phyloP scores from a whole-genome alignment of 2,329 filamentous ascomycete species.

The Elsinoe perseae region DNA sequence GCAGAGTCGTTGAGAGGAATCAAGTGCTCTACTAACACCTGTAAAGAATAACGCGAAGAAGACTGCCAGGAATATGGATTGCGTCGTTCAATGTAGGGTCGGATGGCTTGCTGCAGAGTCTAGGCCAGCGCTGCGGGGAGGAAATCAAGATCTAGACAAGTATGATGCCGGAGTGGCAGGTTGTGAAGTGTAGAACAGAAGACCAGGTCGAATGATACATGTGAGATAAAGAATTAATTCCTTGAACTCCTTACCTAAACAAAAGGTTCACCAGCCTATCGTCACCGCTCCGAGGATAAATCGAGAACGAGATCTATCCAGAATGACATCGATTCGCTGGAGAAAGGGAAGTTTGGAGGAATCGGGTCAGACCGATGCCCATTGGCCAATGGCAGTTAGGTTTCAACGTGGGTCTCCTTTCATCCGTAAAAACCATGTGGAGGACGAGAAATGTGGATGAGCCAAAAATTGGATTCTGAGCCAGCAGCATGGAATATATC shows the following conservation, averaged over 20 bases:
- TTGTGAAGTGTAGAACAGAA: neutral
- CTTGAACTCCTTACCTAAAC: neutral
- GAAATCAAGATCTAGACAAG: neutral
- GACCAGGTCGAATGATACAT: no score
- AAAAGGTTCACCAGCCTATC: conserved; percentile 4
- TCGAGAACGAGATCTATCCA: neutral
- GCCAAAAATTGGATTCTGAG: no score
- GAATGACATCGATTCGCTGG: conserved; percentile 10
- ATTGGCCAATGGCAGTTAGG: conserved; percentile 7
- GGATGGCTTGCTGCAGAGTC: neutral
- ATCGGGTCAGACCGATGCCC: neutral
- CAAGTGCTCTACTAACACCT: no score
- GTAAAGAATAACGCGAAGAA: neutral
- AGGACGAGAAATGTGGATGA: neutral
- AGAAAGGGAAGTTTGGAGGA: conserved; percentile 8
- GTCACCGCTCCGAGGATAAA: conserved; percentile 4
- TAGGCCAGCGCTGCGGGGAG: neutral
- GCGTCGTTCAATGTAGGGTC: neutral
- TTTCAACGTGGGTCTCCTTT: conserved; percentile 11
- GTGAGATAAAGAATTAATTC: neutral
- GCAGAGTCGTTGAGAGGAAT: neutral
- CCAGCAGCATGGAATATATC: neutral
- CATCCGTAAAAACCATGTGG: conserved; percentile 7
- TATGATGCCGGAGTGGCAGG: neutral
- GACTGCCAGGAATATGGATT: neutral